Evolutionary conservation across 2,329 filamentous ascomycete genomes (phyloP).

Genomic region (Monosporascus sp.): DNA sequence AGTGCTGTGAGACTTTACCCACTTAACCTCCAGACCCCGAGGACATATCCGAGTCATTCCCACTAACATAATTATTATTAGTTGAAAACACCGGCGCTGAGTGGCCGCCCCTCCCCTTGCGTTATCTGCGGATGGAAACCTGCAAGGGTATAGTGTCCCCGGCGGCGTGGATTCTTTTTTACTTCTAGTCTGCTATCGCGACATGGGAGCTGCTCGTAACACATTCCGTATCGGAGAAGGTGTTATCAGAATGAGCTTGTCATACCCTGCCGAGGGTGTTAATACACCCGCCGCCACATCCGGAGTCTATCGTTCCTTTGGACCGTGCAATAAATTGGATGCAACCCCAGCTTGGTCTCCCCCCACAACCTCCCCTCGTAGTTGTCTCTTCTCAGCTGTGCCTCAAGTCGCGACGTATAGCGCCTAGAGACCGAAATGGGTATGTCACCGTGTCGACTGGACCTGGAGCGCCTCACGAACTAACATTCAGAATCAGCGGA

Average conservation of each 20-base stretch:
- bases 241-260: not conserved
- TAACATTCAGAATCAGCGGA: slow-evolving; percentile 1
- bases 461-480: not conserved
- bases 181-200: not conserved
- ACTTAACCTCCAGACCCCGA: not conserved
- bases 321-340: not conserved
- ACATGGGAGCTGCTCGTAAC: not conserved
- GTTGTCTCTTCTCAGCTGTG: not conserved
- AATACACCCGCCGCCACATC: not conserved
- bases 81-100: not conserved
- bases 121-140: not conserved
- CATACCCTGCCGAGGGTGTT: not conserved
- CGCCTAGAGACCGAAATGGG: not conserved
- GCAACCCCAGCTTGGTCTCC: not conserved
- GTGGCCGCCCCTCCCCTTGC: not conserved
- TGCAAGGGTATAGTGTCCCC: not conserved
- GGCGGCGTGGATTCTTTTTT: not conserved
- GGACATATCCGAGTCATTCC: not conserved
- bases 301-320: not conserved
- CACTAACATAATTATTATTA: not conserved
- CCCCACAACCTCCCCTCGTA: not conserved
- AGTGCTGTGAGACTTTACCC: not conserved
- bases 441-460: not conserved
- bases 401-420: not conserved
- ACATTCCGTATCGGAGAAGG: not conserved